phyloP scores from a whole-genome alignment of 306 rosid species.

The Rubus parviflorus region DNA sequence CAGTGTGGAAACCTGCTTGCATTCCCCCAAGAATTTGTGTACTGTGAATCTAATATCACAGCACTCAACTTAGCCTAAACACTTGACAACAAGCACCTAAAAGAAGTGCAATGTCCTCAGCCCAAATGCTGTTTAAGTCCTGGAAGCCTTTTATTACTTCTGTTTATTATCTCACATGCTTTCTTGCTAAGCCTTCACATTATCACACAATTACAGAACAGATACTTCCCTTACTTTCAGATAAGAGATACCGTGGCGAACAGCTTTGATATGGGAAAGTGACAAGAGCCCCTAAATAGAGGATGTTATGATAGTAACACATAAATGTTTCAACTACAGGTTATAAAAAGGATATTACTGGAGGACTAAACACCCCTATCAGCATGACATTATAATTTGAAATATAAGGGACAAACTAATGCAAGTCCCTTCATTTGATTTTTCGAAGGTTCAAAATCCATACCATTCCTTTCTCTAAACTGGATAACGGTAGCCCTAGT shows the following conservation, averaged over 20 bases:
- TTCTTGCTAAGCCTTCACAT: neutral
- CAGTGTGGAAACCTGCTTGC: neutral
- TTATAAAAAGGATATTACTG: neutral
- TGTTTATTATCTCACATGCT: neutral
- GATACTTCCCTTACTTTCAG: neutral
- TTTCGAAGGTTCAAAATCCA: conserved; percentile 23
- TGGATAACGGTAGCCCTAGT: conserved; percentile 74
- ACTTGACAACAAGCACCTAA: neutral
- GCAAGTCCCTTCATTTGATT: neutral
- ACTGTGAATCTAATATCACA: neutral
- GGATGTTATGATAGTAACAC: neutral
- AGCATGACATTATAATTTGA: neutral
- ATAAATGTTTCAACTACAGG: neutral
- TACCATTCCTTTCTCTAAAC: conserved; percentile 91
- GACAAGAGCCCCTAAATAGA: neutral
- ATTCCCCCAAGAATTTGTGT: neutral
- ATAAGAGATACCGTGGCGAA: neutral
- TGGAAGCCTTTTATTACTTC: neutral
- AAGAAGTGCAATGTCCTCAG: neutral
- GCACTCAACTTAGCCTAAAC: neutral
- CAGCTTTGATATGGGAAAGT: neutral
- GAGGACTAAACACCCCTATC: neutral
- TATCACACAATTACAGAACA: neutral
- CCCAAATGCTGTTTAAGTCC: neutral
- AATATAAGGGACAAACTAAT: neutral